Base-by-base conservation (phyloP, 1,284 basidiomycete species). In the Boletellus sp. region DNA sequence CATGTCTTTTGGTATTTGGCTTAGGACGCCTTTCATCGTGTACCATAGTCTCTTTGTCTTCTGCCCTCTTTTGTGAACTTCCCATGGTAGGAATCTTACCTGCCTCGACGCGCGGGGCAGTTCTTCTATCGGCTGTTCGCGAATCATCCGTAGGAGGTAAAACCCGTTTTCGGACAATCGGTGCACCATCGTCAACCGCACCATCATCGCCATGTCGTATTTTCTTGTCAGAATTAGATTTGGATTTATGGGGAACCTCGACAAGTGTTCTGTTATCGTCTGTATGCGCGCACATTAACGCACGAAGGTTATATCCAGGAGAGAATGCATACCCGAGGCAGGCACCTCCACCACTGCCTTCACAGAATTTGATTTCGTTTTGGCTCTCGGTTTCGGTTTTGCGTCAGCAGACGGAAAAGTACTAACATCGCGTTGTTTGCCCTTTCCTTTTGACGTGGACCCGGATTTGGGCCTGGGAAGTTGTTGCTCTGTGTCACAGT, bases 231-330 rank as follows among this genome's bases (percentile, higher is more conserved):
- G 47, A 6, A 16, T 46, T 52, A 10, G 44, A 13, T 42, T 54
- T 54, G 2, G 44, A 28, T 44, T 51, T 55, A 8, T 15, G 57
- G 1, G 53, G 63, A n/a, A 49, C 55, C 7, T 58, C 63, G 7
- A 64, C 63, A 2, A 70, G 59, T 3, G 55, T 66, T 43, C 37
- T 51, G 10, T 69, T 63, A 35, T 68, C 64, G 39, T 68, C 65
- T 69, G 21, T 22, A 51, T 47, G 50, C 15, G 21, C 18, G 16
- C 8, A 40, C 38, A 47, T 47, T 5, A 49, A 33, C 22, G 19
- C 4, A 6, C 8, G 7, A 30, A 41, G n/a, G 6, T 10, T 5
- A 1, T 18, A 11, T 26, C 8, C 2, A 40, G 18, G 12, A 44
- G n/a, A 13, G 30, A 24, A 13, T 18, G 18, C 61, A 18, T 49